A percentile compares a stretch with the other conserved stretches of the same genome.
Conservation (phyloP, 2,329 filamentous ascomycete species). For the Colletotrichum cuscutae region DNA sequence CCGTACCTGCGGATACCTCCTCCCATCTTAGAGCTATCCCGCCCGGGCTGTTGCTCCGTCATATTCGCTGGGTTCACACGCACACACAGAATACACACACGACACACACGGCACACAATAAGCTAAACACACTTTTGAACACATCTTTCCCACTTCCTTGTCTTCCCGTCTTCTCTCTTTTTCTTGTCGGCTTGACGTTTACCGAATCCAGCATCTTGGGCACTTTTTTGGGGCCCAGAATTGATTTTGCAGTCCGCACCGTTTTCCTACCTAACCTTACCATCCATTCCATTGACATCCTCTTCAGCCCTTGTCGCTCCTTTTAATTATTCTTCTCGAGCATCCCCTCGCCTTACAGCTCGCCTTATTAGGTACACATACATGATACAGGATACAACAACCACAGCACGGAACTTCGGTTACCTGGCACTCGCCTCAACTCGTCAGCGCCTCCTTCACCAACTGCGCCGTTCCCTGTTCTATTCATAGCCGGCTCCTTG, state of each 20-base stretch:
- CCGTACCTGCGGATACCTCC: background rate
- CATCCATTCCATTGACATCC: background rate
- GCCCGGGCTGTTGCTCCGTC: conserved; percentile 1
- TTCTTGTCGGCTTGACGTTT: background rate
- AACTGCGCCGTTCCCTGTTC: conserved; percentile 27
- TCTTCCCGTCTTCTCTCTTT: background rate
- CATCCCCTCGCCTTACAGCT: background rate
- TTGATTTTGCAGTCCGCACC: too few species aligned
- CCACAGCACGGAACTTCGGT: too few species aligned
- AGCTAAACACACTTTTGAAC: background rate
- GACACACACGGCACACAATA: background rate
- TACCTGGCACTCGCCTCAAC: background rate
- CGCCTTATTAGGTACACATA: background rate
- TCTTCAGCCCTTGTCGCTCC: conserved; percentile 7
- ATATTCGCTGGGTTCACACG: background rate
- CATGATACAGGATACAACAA: too few species aligned
- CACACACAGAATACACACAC: background rate
- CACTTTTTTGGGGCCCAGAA: background rate
- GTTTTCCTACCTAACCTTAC: background rate
- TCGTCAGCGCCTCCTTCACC: conserved; percentile 12
- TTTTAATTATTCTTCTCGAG: background rate
- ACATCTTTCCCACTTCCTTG: conserved; percentile 6
- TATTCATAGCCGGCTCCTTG: conserved; percentile 30
- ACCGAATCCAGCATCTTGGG: background rate
- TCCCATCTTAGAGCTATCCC: background rate